Evolutionary conservation across 2,329 filamentous ascomycete species (phyloP), one percentile per base, ranked within the genome.

Genomic region (Ophiostoma ips): DNA sequence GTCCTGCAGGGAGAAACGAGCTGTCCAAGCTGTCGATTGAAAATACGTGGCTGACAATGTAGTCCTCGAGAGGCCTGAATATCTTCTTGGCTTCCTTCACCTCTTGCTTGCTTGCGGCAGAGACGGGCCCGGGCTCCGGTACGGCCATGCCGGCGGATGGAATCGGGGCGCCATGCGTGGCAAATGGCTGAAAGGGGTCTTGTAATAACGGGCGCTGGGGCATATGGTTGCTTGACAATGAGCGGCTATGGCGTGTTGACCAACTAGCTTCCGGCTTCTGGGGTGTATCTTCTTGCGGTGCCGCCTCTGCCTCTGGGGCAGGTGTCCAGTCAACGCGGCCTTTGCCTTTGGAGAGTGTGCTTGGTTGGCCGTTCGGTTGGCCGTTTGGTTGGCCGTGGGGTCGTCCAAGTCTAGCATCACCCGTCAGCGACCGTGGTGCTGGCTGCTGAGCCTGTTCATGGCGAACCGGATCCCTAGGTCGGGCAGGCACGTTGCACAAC

Each of bases 51-150:
- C 67, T 64, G 46, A 79, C 67, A 37, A 95, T 74, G 60, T 92
- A 90, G 53, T 88, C 83, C 64, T 94, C 87, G 13, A 95, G 62
- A 5, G 74, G 73, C 53, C 77, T 81, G 63, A 95, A 95, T 11
- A 90, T 77, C 35, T 69, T 71, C 59, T 75, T 79, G 3, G 72
- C 65, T 3, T 71, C 71, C 38, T 56, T 46, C 11, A 37, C 50
- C 1, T 18, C 18, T 16, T 30, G 24, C 1, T 41, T 28, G 24
- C 38, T 41, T 15, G 21, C 11, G n/a, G 19, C 5, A 21, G n/a
- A n/a, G n/a, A n/a, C n/a, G n/a, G n/a, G n/a, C n/a, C n/a, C n/a
- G n/a, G n/a, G n/a, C n/a, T n/a, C n/a, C n/a, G n/a, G n/a, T n/a
- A n/a, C n/a, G n/a, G n/a, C n/a, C n/a, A n/a, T n/a, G n/a, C n/a